phyloP scores from a whole-genome alignment of 176 grass and related monocot genomes.

The Musa itinerans region DNA sequence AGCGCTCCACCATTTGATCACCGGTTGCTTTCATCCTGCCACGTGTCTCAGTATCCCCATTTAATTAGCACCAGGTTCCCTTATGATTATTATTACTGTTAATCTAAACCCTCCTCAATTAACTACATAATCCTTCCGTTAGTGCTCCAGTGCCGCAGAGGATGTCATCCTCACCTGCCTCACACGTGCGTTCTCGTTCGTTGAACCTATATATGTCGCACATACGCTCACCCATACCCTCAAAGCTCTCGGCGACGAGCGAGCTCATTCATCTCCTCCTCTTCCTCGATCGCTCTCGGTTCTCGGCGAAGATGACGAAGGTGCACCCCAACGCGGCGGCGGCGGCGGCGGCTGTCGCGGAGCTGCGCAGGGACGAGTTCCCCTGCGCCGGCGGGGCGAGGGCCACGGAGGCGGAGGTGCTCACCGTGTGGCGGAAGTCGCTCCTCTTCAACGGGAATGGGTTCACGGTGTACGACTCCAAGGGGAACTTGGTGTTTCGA shows the following conservation, averaged over 20 bases:
- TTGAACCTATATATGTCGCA: not conserved
- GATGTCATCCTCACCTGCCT: not conserved
- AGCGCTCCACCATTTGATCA: too few species aligned
- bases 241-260: not conserved
- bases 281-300: not conserved
- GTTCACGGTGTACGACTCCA: constrained; percentile 77
- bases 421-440: constrained; percentile 98
- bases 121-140: too few species aligned
- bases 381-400: not conserved
- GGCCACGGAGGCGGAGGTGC: constrained; percentile 5
- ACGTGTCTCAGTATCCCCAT: too few species aligned
- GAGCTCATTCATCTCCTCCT: not conserved
- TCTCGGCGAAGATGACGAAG: constrained; percentile 29
- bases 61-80: too few species aligned
- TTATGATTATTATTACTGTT: too few species aligned
- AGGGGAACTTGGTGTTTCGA: constrained; percentile 70
- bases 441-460: constrained; percentile 92
- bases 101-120: too few species aligned
- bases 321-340: constrained; percentile 46
- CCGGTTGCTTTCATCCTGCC: too few species aligned
- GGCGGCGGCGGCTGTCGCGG: not conserved
- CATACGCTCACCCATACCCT: too few species aligned
- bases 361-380: not conserved
- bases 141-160: too few species aligned
- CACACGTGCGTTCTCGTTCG: not conserved